Base-by-base conservation (phyloP, 2,329 filamentous ascomycete species). In the Ustulina deusta region DNA sequence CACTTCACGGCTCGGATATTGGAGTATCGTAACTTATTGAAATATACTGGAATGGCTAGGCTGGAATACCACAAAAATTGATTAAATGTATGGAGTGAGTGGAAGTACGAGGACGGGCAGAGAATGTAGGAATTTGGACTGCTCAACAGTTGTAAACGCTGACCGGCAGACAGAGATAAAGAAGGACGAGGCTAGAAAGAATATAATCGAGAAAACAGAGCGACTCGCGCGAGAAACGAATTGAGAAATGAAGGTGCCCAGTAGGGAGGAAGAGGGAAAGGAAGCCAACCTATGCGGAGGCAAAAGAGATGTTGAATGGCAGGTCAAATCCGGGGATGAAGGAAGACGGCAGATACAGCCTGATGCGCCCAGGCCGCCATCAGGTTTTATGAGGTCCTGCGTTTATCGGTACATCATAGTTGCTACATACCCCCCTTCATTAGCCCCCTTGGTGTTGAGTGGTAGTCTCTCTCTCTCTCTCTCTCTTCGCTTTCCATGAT, bases 111-210 rank as follows among this genome's bases (percentile, higher is more conserved):
- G n/a, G 13, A 55, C 1, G 20, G 17, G 32, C 34, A 59, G 29
- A 54, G 22, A 66, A 44, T 49, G 58, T 59, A 15, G 6, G 52
- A 32, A 40, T 22, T 42, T 56, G 25, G 48, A 64, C 64, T 67
- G 64, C 61, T 65, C 65, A 64, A 51, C 58, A 65, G 68, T 66
- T 44, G 27, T 54, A 44, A 49, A 63, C 27, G 49, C 67, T 63
- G 72, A 69, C 71, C 71, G 63, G 71, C 71, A 72, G 70, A 67
- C 52, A 34, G 61, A 61, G 51, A 42, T 44, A 61, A 54, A 69
- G 63, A 46, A 42, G 57, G 52, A 49, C 4, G 25, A 34, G 56
- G 48, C 32, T 20, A 51, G 63, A 66, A 60, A 60, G 29, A 65
- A 61, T 46, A 29, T 44, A 55, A 22, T 32, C 10, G 6, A 46